Evolutionary conservation across 805 yeast species (phyloP), one percentile per base, ranked within the genome.

Genomic region (Barnettozyma pratensis): DNA sequence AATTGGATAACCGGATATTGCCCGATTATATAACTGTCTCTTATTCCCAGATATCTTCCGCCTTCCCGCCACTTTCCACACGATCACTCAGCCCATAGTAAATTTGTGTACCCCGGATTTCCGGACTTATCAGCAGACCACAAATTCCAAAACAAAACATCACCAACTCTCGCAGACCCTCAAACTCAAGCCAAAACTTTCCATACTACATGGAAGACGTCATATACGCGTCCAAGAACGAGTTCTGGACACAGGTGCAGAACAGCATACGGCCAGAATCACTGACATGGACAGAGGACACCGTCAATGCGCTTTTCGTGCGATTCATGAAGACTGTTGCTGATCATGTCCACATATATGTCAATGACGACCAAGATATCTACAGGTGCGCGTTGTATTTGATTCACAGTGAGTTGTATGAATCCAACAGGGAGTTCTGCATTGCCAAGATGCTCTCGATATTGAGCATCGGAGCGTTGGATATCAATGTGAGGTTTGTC

Each of bases 401-500:
- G 27, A 59, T 65, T 2, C 67, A 66, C 34, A 68, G 73, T 0
- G 47, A 51, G 6, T 31, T 66, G 11, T 78, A 74, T 53, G 65
- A 66, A 36, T 45, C 54, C 2, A 68, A 76, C 47, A 54, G 61
- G 46, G 65, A 65, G 31, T 79, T 78, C 57, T 77, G 81, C 48
- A 52, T 78, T 4, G 64, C 81, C 37, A 79, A 79, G 56, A 61
- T 75, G 63, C 58, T 77, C 11, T 74, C 81, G 0, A 56, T 78
- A 36, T 50, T 77, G 44, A 64, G 65, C n/a, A 62, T 70, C 12
- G 68, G 61, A 32, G 42, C 61, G 3, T 49, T 71, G 36, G 71
- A 69, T 12, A 56, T 61, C 50, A 64, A 64, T 47, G 63, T 70
- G 60, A 67, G 72, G 43, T 65, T 73, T 34, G 57, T 76, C 5